Evolutionary conservation across 805 yeast species (phyloP).

Genomic region (Teunomyces gatunensis): DNA sequence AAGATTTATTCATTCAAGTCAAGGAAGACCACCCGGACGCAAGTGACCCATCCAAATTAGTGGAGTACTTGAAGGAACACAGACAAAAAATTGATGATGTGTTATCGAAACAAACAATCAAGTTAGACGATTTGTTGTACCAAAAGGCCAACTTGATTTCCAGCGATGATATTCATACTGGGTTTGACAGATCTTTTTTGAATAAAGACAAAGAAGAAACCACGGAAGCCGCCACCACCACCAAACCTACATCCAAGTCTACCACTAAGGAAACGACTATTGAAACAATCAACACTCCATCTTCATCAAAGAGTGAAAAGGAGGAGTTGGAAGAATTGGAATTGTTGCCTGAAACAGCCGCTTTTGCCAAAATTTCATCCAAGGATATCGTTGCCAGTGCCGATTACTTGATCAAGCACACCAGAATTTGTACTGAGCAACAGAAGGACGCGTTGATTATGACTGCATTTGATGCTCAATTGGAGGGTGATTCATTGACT

Average conservation of each 20-base stretch:
- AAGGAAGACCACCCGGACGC: slow-evolving; percentile 57
- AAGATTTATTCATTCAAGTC: slow-evolving; percentile 79
- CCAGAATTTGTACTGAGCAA: slow-evolving; percentile 69
- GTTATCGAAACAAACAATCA: slow-evolving; percentile 59
- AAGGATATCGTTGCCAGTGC: slow-evolving; percentile 50
- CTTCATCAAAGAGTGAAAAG: slow-evolving; percentile 13
- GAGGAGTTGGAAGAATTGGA: slow-evolving; percentile 48
- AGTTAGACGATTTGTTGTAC: slow-evolving; percentile 61
- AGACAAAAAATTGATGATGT: slow-evolving; percentile 68
- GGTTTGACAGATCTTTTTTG: slow-evolving; percentile 81
- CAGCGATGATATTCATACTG: slow-evolving; percentile 88
- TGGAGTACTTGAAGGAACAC: slow-evolving; percentile 53
- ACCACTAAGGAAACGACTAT: slow-evolving; percentile 19
- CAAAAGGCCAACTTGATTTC: slow-evolving; percentile 78
- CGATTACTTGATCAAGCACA: slow-evolving; percentile 53
- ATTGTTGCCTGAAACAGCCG: slow-evolving; percentile 60
- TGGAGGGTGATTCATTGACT: slow-evolving; percentile 52
- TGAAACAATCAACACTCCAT: slow-evolving; percentile 24
- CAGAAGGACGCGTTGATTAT: slow-evolving; percentile 91
- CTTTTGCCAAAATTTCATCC: slow-evolving; percentile 57
- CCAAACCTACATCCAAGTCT: slow-evolving; percentile 17
- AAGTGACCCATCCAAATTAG: slow-evolving; percentile 32
- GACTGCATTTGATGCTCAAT: slow-evolving; percentile 85
- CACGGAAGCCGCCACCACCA: slow-evolving; percentile 4
- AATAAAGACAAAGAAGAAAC: slow-evolving; percentile 50